Percentiles rank a stretch among this genome's conserved stretches.
phyloP scores from a whole-genome alignment of 1,284 basidiomycete genomes.

The Fomes fomentarius region DNA sequence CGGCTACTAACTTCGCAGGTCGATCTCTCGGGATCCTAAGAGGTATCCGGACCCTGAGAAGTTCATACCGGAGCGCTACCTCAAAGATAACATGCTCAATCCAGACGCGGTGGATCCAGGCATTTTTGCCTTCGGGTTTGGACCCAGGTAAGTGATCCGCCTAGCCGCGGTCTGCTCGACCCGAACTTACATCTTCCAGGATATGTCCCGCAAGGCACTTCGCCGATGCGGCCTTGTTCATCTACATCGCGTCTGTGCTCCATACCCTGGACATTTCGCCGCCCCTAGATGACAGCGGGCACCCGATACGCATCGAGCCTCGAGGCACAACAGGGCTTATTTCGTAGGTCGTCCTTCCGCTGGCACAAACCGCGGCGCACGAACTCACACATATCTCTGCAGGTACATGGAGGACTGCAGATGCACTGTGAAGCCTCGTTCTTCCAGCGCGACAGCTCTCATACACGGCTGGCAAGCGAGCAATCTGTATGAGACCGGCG shows the following conservation, averaged over 20 bases:
- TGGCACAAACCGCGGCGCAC: too few species aligned
- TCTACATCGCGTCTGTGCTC: constrained; percentile 10
- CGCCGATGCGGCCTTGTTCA: constrained; percentile 3
- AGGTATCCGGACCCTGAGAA: constrained; percentile 12
- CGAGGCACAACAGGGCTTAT: too few species aligned
- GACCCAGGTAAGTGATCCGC: constrained; percentile 2
- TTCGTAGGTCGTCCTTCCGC: too few species aligned
- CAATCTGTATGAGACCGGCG: too few species aligned
- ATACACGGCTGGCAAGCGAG: too few species aligned
- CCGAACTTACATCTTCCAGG: too few species aligned
- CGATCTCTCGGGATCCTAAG: constrained; percentile 7
- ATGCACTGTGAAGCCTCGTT: too few species aligned
- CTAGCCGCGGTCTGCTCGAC: too few species aligned
- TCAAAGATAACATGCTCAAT: background rate
- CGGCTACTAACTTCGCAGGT: background rate
- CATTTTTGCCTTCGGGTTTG: constrained; percentile 24
- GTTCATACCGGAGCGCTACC: constrained; percentile 13
- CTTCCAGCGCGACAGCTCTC: too few species aligned
- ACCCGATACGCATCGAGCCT: too few species aligned
- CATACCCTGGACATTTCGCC: constrained; percentile 8
- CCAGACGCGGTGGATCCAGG: constrained; percentile 2
- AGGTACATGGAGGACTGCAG: too few species aligned
- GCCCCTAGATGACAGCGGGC: constrained; percentile 3
- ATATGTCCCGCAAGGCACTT: constrained; percentile 16
- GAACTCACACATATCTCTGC: too few species aligned